Conservation (phyloP, 805 yeast species). For the Ogataea trehaloabstinens region DNA sequence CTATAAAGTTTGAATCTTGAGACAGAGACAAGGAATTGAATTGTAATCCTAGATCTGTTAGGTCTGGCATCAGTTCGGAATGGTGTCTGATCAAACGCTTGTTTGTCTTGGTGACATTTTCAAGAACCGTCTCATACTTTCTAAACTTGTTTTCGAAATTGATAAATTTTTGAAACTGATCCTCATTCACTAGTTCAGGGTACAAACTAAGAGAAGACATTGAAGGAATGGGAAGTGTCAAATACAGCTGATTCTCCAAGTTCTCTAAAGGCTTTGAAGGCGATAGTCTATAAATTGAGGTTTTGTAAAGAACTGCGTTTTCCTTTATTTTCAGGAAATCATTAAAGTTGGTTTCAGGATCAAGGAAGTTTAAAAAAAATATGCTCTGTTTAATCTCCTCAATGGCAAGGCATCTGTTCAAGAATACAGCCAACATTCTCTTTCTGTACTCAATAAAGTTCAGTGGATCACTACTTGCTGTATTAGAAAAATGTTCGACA, state of each 20-base stretch:
- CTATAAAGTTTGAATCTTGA: conserved; percentile 45
- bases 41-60: conserved; percentile 50
- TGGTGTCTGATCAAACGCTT: conserved; percentile 44
- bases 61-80: conserved; percentile 45
- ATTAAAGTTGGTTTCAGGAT: conserved; percentile 81
- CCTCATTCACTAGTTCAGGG: conserved; percentile 27
- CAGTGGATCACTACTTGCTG: conserved; percentile 5
- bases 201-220: conserved; percentile 24
- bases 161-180: conserved; percentile 27
- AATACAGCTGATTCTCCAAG: conserved; percentile 55
- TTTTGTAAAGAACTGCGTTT: conserved; percentile 48
- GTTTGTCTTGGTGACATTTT: conserved; percentile 37
- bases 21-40: conserved; percentile 56
- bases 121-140: conserved; percentile 32
- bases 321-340: conserved; percentile 66
- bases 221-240: conserved; percentile 59
- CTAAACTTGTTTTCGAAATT: conserved; percentile 31
- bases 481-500: background rate
- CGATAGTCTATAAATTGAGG: conserved; percentile 53
- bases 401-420: conserved; percentile 69
- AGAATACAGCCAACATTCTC: conserved; percentile 70
- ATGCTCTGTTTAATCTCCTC: conserved; percentile 54
- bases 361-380: conserved; percentile 74
- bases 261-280: conserved; percentile 55
- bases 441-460: conserved; percentile 56